Evolutionary conservation across 164 flowering plant genomes (phyloP), one percentile per base, ranked within the genome.

Genomic region (Platanus orientalis): DNA sequence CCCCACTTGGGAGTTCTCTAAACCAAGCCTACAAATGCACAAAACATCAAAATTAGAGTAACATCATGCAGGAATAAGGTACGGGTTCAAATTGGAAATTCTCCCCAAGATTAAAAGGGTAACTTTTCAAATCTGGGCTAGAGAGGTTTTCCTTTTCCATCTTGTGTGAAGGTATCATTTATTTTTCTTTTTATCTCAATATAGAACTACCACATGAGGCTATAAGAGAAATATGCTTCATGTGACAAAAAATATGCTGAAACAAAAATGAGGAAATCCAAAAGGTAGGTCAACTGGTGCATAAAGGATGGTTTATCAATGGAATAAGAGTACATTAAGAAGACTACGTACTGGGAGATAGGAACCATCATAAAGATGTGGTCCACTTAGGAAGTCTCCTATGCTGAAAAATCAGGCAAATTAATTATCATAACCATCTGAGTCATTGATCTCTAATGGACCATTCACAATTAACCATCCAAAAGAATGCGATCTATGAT

Each of bases 1-100:
- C 82, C 25, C 94, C 97, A 54, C 53, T 73, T 24, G 97, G 97
- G 13, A 90, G 86, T 72, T 90, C 97, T 73, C 97, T 78, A 67
- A 90, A 88, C 97, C 97, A 90, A 42, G 94, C 94, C 97, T 90
- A 20, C 21, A 49, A 25, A 68, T 45, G 58, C 13, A 54, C 45
- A 16, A 47, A 28, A 44, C 4, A 21, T 54, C 17, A 30, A 40
- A 54, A 55, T 49, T 39, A 54, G 47, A 30, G 60, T 36, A 17
- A 45, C 50, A 19, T 20, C 26, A 64, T 2, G 32, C 19, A 26
- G 48, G 17, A 51, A 58, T 14, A 30, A 50, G 62, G n/a, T n/a
- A n/a, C 5, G 12, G 42, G 21, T 9, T 14, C 58, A 60, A 23
- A 53, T 9, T 25, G 1, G 14, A 13, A 53, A 26, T 24, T 27